phyloP scores from a whole-genome alignment of 2,329 filamentous ascomycete genomes.

The Scedosporium boydii region DNA sequence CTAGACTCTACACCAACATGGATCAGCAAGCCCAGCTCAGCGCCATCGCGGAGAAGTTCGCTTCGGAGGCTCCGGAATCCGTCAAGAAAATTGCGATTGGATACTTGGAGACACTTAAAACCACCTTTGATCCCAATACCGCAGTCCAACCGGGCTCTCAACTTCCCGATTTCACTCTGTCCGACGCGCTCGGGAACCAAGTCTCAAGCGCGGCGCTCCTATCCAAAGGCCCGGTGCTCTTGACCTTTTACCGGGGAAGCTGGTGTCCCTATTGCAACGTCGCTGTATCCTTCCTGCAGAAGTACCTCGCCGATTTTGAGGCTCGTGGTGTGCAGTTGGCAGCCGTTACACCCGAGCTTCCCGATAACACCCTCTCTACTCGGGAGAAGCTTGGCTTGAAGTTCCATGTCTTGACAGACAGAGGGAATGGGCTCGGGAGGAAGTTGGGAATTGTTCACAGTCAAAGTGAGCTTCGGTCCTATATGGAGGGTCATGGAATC shows the following conservation, averaged over 20 bases:
- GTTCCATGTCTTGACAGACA: conserved; percentile 30
- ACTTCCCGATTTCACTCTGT: background rate
- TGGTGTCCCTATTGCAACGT: conserved; percentile 39
- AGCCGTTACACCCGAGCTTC: conserved; percentile 31
- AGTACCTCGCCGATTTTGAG: conserved; percentile 22
- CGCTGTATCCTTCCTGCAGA: conserved; percentile 24
- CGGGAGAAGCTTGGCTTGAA: conserved; percentile 29
- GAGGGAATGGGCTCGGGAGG: conserved; percentile 21
- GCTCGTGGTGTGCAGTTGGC: conserved; percentile 29
- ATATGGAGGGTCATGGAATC: conserved; percentile 19
- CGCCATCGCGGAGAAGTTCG: conserved; percentile 6
- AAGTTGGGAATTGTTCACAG: conserved; percentile 14
- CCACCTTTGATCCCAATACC: background rate
- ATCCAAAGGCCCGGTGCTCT: conserved; percentile 22
- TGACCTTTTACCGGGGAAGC: conserved; percentile 35
- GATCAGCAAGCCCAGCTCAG: conserved; percentile 11
- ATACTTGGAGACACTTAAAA: background rate
- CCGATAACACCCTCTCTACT: conserved; percentile 24
- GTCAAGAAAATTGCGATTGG: conserved; percentile 23
- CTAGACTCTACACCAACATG: background rate
- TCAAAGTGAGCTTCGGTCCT: conserved; percentile 16
- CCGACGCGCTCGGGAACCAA: conserved; percentile 8
- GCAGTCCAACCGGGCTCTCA: background rate
- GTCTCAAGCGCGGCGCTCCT: conserved; percentile 22
- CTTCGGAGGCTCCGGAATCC: conserved; percentile 4